Percentiles rank a stretch among this genome's conserved stretches.
Conservation (phyloP, 768 basidiomycete species). For the Wakefieldia striispora region DNA sequence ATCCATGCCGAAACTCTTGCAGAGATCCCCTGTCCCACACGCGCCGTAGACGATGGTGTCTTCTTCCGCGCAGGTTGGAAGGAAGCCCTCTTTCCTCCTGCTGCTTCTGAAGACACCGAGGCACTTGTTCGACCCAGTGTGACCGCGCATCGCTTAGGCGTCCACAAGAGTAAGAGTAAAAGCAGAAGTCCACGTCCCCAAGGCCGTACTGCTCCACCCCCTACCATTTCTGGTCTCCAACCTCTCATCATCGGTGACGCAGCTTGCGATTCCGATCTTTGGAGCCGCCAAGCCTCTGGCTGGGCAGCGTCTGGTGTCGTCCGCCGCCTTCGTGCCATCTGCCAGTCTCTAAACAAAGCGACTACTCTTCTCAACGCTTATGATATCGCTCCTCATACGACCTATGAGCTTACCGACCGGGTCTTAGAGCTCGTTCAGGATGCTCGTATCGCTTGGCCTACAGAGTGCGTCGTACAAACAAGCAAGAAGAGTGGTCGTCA, state of each 20-base stretch:
- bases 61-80: slow-evolving; percentile 67
- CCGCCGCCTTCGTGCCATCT: slow-evolving; percentile 70
- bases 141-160: slow-evolving; percentile 24
- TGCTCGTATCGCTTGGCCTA: slow-evolving; percentile 74
- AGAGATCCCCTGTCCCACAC: slow-evolving; percentile 46
- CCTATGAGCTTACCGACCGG: slow-evolving; percentile 65
- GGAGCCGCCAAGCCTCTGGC: slow-evolving; percentile 55
- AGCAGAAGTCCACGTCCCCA: slow-evolving; percentile 32
- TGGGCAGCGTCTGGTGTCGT: slow-evolving; percentile 65
- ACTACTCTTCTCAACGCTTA: slow-evolving; percentile 64
- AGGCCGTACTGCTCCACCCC: slow-evolving; percentile 6
- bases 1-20: slow-evolving; percentile 57
- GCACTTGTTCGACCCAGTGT: slow-evolving; percentile 12
- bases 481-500: slow-evolving; percentile 51
- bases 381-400: slow-evolving; percentile 62
- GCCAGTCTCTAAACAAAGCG: slow-evolving; percentile 64
- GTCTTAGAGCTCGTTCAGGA: slow-evolving; percentile 77
- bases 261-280: slow-evolving; percentile 59
- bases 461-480: slow-evolving; percentile 57
- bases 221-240: slow-evolving; percentile 39
- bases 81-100: slow-evolving; percentile 38
- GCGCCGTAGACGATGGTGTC: slow-evolving; percentile 65
- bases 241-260: slow-evolving; percentile 78
- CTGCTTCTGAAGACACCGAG: slow-evolving; percentile 21
- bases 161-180: slow-evolving; percentile 19